Base-by-base conservation (phyloP, 2,329 filamentous ascomycete genomes). In the Dothideomycetes sp. region DNA sequence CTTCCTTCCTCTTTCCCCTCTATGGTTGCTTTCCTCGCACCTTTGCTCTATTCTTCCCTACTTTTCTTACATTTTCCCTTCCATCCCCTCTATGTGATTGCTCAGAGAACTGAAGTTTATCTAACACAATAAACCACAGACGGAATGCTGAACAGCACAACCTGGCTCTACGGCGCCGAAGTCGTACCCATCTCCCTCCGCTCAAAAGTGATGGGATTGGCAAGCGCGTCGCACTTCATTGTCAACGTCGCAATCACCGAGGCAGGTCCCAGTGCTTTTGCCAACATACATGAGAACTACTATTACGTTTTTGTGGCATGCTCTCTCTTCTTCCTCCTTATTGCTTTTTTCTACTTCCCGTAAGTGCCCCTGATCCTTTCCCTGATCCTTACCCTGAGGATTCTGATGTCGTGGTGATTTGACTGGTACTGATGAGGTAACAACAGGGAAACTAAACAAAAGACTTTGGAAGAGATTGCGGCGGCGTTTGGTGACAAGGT, bases 251-350 rank as follows among this genome's bases (percentile, higher is more conserved):
- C 58, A 5, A 40, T 40, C 6, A 40, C 37, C 8, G 37, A 4
- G 54, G 62, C 65, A 52, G 41, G 55, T 51, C 30, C 43, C 6
- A 37, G 40, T 24, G 20, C 32, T 11, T 37, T 35, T 12, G 19
- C 35, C 4, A 18, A 64, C 30, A 76, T 77, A 39, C 52, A 63
- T n/a, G 66, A 76, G 48, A 76, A 75, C 47, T 77, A 76, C 53
- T 76, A 76, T 53, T 76, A 76, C 45, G 72, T 76, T 13, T 76
- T 76, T 45, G 70, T 75, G 2, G 66, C 49, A 4, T 76, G 71
- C 48, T 67, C 68, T 2, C 18, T 58, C 1, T 66, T 74, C 56
- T 76, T 74, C 56, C 51, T 74, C 0, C 54, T 64, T 2, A 47
- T 74, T 17, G 70, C 68, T 0, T 76, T 70, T 51, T 63, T 74